Percentiles rank a stretch among this genome's conserved stretches.
phyloP scores from a whole-genome alignment of 495 filamentous ascomycete genomes.

The Pseudomonodictys pantanalensis region DNA sequence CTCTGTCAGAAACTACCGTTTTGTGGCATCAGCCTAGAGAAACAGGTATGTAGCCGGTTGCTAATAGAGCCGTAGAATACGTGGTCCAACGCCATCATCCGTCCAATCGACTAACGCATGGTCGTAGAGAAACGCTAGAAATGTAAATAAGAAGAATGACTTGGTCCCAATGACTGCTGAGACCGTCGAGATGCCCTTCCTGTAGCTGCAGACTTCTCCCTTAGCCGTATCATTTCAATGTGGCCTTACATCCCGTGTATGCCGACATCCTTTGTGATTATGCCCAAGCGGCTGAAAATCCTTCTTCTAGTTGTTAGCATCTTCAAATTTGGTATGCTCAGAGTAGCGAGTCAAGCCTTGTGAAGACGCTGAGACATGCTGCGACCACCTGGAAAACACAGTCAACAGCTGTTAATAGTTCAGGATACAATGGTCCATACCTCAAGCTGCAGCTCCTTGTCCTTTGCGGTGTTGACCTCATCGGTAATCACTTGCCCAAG shows the following conservation, averaged over 20 bases:
- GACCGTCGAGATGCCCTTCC: neutral
- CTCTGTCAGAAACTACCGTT: neutral
- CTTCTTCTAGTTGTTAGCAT: neutral
- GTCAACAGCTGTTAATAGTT: slow-evolving; percentile 11
- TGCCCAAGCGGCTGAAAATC: neutral
- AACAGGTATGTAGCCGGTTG: slow-evolving; percentile 15
- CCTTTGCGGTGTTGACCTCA: slow-evolving; percentile 78
- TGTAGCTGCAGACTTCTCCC: neutral
- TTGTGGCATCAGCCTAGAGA: slow-evolving; percentile 19
- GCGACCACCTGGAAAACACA: slow-evolving; percentile 65
- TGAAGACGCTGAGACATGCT: slow-evolving; percentile 94
- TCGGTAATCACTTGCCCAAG: slow-evolving; percentile 83
- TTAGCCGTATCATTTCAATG: neutral
- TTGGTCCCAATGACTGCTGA: neutral
- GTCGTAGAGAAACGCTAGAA: slow-evolving; percentile 16
- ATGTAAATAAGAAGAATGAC: slow-evolving; percentile 13
- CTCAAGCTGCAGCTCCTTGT: slow-evolving; percentile 94
- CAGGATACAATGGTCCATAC: slow-evolving; percentile 45
- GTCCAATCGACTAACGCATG: slow-evolving; percentile 2
- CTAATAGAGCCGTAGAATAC: slow-evolving; percentile 30
- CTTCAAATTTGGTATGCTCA: slow-evolving; percentile 44
- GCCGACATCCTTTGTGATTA: neutral
- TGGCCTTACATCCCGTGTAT: neutral
- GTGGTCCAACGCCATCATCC: slow-evolving; percentile 21
- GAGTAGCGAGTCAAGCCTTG: slow-evolving; percentile 88